Evolutionary conservation across 2,329 filamentous ascomycete species (phyloP).

Genomic region (Capronia americana): DNA sequence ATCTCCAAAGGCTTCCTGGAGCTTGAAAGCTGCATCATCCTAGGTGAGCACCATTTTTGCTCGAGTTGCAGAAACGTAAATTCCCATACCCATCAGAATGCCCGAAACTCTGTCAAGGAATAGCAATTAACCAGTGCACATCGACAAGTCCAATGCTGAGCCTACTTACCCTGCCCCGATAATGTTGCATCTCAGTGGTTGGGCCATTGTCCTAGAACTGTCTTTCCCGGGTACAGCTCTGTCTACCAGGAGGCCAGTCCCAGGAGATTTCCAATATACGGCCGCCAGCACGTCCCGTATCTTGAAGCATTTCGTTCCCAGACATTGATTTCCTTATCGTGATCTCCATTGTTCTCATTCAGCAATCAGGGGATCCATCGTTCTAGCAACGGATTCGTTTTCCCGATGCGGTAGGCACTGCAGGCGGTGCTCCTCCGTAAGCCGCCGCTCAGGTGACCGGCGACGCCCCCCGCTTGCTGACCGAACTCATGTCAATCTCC

Average conservation of each 20-base stretch:
- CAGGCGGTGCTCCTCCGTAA: not conserved
- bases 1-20: slow-evolving; percentile 6
- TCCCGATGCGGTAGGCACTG: not conserved
- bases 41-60: not conserved
- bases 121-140: not conserved
- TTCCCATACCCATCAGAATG: not conserved
- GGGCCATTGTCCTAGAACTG: not conserved
- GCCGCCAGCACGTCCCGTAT: not conserved
- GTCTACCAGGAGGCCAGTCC: not conserved
- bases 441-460: slow-evolving; percentile 1
- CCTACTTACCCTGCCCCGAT: not conserved
- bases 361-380: not conserved
- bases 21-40: not conserved
- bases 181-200: not conserved
- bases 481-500: not conserved
- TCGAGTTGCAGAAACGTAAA: not conserved
- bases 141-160: not conserved
- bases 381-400: not conserved
- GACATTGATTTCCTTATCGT: not conserved
- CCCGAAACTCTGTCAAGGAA: not conserved
- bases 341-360: not conserved
- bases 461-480: not conserved
- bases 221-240: not conserved
- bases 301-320: not conserved
- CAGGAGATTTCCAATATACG: not conserved